phyloP scores from a whole-genome alignment of 2,329 filamentous ascomycete species.

The Chrysoporthe puriensis region DNA sequence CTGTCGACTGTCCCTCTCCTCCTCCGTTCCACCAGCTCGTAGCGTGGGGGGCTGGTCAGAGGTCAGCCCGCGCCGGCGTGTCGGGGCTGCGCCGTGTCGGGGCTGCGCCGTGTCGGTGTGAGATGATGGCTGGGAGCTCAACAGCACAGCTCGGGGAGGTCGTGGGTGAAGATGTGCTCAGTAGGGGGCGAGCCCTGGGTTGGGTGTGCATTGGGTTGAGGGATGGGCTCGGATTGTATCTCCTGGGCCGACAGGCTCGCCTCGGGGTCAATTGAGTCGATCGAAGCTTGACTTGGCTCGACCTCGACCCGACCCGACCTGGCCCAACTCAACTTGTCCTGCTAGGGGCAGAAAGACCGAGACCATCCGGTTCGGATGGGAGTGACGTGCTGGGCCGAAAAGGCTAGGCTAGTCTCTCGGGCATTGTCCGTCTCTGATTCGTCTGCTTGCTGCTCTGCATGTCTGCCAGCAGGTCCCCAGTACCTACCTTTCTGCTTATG shows the following conservation, averaged over 20 bases:
- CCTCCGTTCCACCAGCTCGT: constrained; percentile 7
- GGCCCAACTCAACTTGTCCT: background rate
- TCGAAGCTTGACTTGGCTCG: background rate
- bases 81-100: background rate
- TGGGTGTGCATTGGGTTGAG: background rate
- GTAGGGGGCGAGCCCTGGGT: background rate
- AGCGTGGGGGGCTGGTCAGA: constrained; percentile 2
- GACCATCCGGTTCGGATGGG: background rate
- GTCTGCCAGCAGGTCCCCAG: too few species aligned
- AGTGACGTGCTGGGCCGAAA: background rate
- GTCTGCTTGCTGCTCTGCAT: too few species aligned
- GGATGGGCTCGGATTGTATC: background rate
- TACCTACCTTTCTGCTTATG: too few species aligned
- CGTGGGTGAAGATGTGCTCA: background rate
- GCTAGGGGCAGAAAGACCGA: background rate
- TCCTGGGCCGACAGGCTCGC: too few species aligned
- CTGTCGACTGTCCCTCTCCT: background rate
- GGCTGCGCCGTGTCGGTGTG: background rate
- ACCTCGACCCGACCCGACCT: background rate
- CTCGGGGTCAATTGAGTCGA: background rate
- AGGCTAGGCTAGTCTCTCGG: too few species aligned
- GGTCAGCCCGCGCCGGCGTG: background rate
- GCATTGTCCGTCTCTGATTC: too few species aligned
- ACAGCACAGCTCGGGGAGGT: background rate
- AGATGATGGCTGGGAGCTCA: background rate